Conservation (phyloP, 2,329 filamentous ascomycete genomes). For the Fusarium multiceps region DNA sequence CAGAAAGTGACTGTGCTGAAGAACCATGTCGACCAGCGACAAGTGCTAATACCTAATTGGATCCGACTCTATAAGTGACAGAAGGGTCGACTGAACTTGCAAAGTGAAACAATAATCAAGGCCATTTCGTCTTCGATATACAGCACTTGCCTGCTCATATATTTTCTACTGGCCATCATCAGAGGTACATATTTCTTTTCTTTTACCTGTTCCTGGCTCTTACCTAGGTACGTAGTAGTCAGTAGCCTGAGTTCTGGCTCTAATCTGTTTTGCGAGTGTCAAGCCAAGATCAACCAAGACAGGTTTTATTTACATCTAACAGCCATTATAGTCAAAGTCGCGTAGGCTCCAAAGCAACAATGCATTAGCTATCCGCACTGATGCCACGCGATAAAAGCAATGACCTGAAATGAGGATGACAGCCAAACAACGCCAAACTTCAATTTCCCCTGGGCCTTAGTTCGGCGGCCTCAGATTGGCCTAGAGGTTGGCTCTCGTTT, state of each 20-base stretch:
- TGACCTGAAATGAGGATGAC: not conserved
- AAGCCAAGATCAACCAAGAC: not conserved
- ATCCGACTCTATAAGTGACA: not conserved
- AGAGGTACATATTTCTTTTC: not conserved
- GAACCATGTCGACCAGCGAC: not conserved
- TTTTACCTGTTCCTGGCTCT: not conserved
- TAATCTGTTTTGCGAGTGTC: not conserved
- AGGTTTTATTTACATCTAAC: not conserved
- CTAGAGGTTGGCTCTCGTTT: slow-evolving; percentile 26
- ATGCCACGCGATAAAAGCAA: not conserved
- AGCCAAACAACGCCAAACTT: not conserved
- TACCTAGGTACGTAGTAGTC: not conserved
- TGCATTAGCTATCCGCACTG: not conserved
- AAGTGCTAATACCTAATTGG: not conserved
- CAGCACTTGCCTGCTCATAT: not conserved
- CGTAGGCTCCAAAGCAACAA: not conserved
- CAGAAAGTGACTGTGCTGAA: slow-evolving; percentile 1
- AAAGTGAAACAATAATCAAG: not conserved
- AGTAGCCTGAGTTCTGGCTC: not conserved
- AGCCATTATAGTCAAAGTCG: not conserved
- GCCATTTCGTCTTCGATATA: no score
- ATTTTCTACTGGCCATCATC: not conserved
- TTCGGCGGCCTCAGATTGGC: slow-evolving; percentile 34
- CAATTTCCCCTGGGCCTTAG: slow-evolving; percentile 3
- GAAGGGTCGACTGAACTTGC: not conserved